Conservation (phyloP, 2,329 filamentous ascomycete species). For the Alternaria incomplexa region DNA sequence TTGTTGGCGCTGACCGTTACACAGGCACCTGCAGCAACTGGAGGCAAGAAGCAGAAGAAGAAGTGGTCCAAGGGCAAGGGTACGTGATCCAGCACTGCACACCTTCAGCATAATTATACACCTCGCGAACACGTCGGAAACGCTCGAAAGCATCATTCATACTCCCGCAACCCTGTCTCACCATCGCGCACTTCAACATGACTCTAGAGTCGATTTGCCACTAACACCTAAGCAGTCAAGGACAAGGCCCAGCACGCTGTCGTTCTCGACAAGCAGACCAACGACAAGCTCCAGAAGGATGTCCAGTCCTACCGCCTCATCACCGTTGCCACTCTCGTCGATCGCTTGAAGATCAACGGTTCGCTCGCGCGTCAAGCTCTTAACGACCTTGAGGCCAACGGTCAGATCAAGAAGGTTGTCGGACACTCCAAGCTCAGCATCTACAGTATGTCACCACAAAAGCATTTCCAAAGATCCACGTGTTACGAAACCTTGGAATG, state of each 20-base stretch:
- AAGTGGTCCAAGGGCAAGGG: conserved; percentile 74
- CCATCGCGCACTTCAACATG: conserved; percentile 7
- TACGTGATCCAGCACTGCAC: conserved; percentile 47
- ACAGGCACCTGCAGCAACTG: conserved; percentile 62
- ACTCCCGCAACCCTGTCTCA: not conserved
- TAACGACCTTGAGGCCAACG: conserved; percentile 94
- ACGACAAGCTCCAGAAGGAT: conserved; percentile 99
- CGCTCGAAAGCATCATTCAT: not conserved
- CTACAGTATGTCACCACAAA: conserved; percentile 73
- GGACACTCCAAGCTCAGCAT: conserved; percentile 97
- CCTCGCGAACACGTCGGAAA: not conserved
- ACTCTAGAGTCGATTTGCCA: conserved; percentile 20
- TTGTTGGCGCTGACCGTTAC: conserved; percentile 13
- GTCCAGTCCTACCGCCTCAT: conserved; percentile 99
- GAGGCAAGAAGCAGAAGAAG: conserved; percentile 83
- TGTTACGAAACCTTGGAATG: not conserved
- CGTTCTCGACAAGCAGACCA: conserved; percentile 96
- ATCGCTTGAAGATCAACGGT: conserved; percentile 99
- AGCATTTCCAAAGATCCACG: not conserved
- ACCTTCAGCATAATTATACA: conserved; percentile 16
- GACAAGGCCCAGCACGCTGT: conserved; percentile 99
- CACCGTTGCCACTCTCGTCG: conserved; percentile 97
- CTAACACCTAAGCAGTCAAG: conserved; percentile 75
- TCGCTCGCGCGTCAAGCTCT: conserved; percentile 91
- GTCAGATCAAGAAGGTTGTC: conserved; percentile 97